Percentiles rank a stretch among this genome's conserved stretches.
These are phyloP conservation scores for Bipolaris sorokiniana DNA, from an alignment of 2,329 filamentous ascomycete species.

Conservation along the genomic window DNA sequence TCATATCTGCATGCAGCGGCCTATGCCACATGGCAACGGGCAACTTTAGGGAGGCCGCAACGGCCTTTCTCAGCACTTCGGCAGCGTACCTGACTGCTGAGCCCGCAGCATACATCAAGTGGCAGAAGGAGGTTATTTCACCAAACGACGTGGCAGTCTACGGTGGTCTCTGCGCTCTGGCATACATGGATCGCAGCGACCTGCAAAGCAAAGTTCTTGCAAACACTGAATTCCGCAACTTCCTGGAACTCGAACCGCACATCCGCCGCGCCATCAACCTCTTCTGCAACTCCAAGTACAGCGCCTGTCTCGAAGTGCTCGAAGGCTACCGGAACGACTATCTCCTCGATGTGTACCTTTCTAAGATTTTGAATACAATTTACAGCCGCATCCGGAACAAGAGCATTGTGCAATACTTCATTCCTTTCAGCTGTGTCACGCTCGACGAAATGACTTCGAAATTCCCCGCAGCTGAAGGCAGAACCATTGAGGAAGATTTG, in stretches of 20 bases:
- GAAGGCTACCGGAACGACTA: slow-evolving; percentile 85
- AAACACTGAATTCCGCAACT: slow-evolving; percentile 83
- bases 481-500: slow-evolving; percentile 72
- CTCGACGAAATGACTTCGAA: slow-evolving; percentile 77
- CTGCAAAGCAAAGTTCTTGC: slow-evolving; percentile 80
- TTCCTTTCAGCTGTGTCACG: slow-evolving; percentile 87
- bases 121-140: slow-evolving; percentile 74
- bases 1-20: slow-evolving; percentile 68
- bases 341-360: slow-evolving; percentile 85
- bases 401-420: slow-evolving; percentile 90
- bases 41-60: slow-evolving; percentile 71
- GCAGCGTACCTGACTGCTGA: slow-evolving; percentile 53
- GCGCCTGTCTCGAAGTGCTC: slow-evolving; percentile 79
- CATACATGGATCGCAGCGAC: slow-evolving; percentile 81
- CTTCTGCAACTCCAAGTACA: slow-evolving; percentile 91
- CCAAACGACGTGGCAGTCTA: slow-evolving; percentile 92
- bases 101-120: slow-evolving; percentile 56
- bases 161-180: slow-evolving; percentile 86
- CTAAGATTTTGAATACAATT: slow-evolving; percentile 72
- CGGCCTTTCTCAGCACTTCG: slow-evolving; percentile 70
- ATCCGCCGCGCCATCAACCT: slow-evolving; percentile 87
- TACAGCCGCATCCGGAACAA: slow-evolving; percentile 82
- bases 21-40: slow-evolving; percentile 64
- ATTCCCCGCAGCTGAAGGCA: slow-evolving; percentile 65
- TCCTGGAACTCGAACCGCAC: slow-evolving; percentile 91